Evolutionary conservation across 257 asterid species (phyloP).

Genomic region (Anisodus tanguticus): DNA sequence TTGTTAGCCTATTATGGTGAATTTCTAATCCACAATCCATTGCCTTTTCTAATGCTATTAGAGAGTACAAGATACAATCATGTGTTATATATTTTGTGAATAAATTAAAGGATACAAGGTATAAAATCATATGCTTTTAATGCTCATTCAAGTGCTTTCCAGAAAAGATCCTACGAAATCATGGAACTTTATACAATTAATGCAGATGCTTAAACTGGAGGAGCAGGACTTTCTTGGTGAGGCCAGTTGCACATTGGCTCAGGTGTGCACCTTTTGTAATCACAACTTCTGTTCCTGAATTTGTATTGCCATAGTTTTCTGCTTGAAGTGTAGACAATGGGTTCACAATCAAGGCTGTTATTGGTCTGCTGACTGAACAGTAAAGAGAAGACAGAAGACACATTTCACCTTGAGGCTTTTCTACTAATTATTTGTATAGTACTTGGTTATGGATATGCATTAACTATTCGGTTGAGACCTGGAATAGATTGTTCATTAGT

Average conservation of each 20-base stretch:
- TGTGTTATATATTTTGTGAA: background rate
- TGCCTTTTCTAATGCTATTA: background rate
- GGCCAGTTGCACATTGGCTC: slow-evolving; percentile 79
- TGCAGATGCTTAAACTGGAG: slow-evolving; percentile 69
- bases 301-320: slow-evolving; percentile 5
- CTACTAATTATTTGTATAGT: background rate
- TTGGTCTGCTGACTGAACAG: slow-evolving; percentile 19
- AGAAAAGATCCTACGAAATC: background rate
- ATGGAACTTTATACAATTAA: slow-evolving; percentile 22
- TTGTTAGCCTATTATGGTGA: background rate
- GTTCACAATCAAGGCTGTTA: background rate
- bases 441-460: background rate
- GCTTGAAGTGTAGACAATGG: background rate
- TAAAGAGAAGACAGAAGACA: background rate
- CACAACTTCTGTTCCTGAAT: slow-evolving; percentile 18
- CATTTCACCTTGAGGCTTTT: background rate
- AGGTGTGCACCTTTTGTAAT: slow-evolving; percentile 57
- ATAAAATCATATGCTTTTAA: slow-evolving; percentile 6
- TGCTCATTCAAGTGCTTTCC: slow-evolving; percentile 29
- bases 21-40: background rate
- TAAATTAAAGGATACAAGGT: background rate
- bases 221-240: slow-evolving; percentile 99
- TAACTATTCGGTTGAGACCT: background rate
- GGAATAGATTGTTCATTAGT: slow-evolving; percentile 3
- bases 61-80: background rate